These are phyloP conservation scores for Piper longum DNA, from an alignment of 164 flowering plant genomes.

Conservation along the genomic window DNA sequence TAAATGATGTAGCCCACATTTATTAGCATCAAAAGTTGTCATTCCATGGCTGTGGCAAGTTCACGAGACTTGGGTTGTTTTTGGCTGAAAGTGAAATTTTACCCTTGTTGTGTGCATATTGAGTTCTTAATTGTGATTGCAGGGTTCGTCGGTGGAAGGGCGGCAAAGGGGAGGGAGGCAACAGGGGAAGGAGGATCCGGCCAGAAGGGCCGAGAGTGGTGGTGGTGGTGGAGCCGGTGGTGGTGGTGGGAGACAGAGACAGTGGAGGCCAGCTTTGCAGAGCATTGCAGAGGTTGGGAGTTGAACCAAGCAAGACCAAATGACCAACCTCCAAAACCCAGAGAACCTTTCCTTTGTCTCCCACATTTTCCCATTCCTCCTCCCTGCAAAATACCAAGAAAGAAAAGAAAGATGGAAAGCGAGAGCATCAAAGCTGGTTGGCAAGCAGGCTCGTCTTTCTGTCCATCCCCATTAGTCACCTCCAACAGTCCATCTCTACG, in stretches of 20 bases:
- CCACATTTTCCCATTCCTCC: background rate
- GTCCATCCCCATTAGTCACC: too few species aligned
- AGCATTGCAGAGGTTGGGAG: slow-evolving; percentile 47
- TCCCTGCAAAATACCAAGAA: background rate
- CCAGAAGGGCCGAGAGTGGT: slow-evolving; percentile 7
- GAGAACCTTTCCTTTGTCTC: background rate
- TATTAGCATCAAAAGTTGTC: too few species aligned
- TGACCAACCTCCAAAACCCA: background rate
- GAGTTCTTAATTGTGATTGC: background rate
- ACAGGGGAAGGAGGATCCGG: slow-evolving; percentile 5
- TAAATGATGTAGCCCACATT: too few species aligned
- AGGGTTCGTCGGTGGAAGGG: background rate
- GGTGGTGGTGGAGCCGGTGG: background rate
- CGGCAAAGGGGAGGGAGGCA: slow-evolving; percentile 17
- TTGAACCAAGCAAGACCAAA: background rate
- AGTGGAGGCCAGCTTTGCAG: slow-evolving; percentile 64
- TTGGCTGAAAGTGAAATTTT: background rate
- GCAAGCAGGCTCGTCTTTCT: too few species aligned
- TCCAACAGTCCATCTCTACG: too few species aligned
- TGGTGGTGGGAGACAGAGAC: slow-evolving; percentile 23
- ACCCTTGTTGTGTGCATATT: background rate
- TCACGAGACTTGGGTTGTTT: background rate
- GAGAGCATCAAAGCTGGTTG: too few species aligned
- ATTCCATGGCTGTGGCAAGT: background rate
- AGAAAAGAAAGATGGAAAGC: too few species aligned